Base-by-base conservation (phyloP, 177 flowering plant species). In the Vitis hybrid region DNA sequence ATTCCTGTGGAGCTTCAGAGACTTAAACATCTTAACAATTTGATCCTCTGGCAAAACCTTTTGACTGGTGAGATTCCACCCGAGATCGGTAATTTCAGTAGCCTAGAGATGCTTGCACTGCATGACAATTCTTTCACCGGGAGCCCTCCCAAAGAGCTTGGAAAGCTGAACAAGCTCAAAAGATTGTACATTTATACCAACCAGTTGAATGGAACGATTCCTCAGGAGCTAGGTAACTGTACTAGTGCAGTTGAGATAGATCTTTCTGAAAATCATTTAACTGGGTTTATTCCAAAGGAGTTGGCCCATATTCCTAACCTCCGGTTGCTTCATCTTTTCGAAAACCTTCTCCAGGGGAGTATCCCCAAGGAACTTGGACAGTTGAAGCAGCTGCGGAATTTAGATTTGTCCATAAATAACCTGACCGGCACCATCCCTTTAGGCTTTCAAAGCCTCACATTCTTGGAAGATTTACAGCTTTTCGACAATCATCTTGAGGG, bases 381-480 rank as follows among this genome's bases (percentile, higher is more conserved):
- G 63, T 69, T 89, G 64, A 66, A 50, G 51, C 72, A 74, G 58
- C 71, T 89, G 45, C 61, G 67, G 64, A 83, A 69, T 10, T 51
- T 87, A 14, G 93, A 89, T 77, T 66, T 89, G 71, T 89, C 93
- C 39, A 86, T 89, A 60, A 89, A 89, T 64, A 75, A 81, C 56
- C 70, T 89, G 70, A 86, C 86, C 0, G 91, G 93, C 2, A 39
- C 59, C 8, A 87, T 87, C 62, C 91, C 93, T 12, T 3, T 72
- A 2, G 84, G 73, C 59, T 72, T 87, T 70, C 90, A 89, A 74
- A 76, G 80, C 67, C 85, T 88, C 57, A 61, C 83, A 9, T 74
- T 63, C 48, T 68, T 89, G 79, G 79, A 68, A 56, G 72, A 85
- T 65, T 70, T 89, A 58, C 89, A 87, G 65, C 89, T 89, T 50